Evolutionary conservation across 2,329 filamentous ascomycete species (phyloP), one percentile per base, ranked within the genome.

Genomic region (Orbilia quercus): DNA sequence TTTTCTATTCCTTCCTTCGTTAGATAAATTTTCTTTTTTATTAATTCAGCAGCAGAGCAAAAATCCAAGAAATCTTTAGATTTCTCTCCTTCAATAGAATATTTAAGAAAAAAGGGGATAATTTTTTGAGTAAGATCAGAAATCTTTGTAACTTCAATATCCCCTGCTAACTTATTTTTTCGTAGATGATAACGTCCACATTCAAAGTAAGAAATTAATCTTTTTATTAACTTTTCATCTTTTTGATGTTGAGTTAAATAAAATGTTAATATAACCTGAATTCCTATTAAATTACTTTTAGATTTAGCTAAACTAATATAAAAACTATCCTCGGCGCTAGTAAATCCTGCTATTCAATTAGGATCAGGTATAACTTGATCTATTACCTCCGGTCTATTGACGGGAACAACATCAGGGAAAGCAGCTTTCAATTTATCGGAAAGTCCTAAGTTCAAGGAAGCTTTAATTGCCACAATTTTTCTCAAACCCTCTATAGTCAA

Each of bases 381-480:
- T 31, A 14, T 5, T 22, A 51, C 23, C 7, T 14, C 1, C 4
- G 47, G 64, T 67, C 59, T 74, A 48, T 58, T n/a, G 50, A 54
- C 53, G 34, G 66, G 70, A 53, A 58, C 28, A 45, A 72, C 57
- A 50, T 59, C 38, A 54, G 62, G 67, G 28, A 76, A 76, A 53
- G 42, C 28, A 36, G 22, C 45, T 74, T 67, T 76, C 69, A 77
- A 77, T 54, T 45, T 45, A 23, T 60, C 48, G 22, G 73, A 63
- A 75, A 76, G 72, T 64, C 75, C 75, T 66, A 38, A 60, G 75
- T 76, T 76, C 23, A 76, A 66, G 28, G 58, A 71, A 42, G 67
- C 67, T 75, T 64, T 76, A 55, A 76, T 47, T 58, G 28, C 48
- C 47, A 77, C n/a, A 69, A 77, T 62, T 48, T 74, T 65, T 25